Conservation (phyloP, 768 basidiomycete species). For the Amanita rimosa region DNA sequence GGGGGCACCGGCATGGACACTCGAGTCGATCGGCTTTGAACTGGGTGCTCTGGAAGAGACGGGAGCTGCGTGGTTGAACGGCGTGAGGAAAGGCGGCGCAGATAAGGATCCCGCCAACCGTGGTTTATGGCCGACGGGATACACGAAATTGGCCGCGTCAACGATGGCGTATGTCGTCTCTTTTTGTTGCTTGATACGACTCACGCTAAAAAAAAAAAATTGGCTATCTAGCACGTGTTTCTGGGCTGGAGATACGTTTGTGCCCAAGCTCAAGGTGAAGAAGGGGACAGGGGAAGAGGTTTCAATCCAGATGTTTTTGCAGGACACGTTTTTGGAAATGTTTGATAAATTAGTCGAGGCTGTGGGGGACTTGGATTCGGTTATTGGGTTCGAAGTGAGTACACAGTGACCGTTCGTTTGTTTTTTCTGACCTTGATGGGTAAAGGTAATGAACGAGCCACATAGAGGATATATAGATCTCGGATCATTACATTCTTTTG, state of each 20-base stretch:
- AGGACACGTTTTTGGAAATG: slow-evolving; percentile 71
- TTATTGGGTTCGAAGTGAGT: slow-evolving; percentile 82
- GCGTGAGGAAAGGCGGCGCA: slow-evolving; percentile 59
- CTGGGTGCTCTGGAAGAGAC: slow-evolving; percentile 67
- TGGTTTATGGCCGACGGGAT: slow-evolving; percentile 89
- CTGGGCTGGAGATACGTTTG: slow-evolving; percentile 85
- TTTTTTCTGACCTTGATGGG: not conserved
- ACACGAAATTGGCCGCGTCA: slow-evolving; percentile 85
- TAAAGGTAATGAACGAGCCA: slow-evolving; percentile 87
- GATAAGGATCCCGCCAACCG: slow-evolving; percentile 59
- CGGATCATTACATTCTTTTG: slow-evolving; percentile 71
- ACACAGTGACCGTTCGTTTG: not conserved
- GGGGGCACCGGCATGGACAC: slow-evolving; percentile 94
- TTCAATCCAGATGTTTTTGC: slow-evolving; percentile 73
- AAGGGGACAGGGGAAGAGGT: slow-evolving; percentile 35
- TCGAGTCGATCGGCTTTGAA: slow-evolving; percentile 81
- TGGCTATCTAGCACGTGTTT: slow-evolving; percentile 60
- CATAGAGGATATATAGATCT: slow-evolving; percentile 88
- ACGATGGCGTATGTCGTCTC: slow-evolving; percentile 70
- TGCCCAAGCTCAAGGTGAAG: slow-evolving; percentile 58
- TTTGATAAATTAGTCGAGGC: slow-evolving; percentile 56
- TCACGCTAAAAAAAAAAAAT: not conserved
- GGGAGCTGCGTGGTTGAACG: slow-evolving; percentile 80
- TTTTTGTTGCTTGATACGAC: not conserved
- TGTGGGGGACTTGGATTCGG: slow-evolving; percentile 64